phyloP scores from a whole-genome alignment of 208 protist genomes.

The Acanthamoeba quina region DNA sequence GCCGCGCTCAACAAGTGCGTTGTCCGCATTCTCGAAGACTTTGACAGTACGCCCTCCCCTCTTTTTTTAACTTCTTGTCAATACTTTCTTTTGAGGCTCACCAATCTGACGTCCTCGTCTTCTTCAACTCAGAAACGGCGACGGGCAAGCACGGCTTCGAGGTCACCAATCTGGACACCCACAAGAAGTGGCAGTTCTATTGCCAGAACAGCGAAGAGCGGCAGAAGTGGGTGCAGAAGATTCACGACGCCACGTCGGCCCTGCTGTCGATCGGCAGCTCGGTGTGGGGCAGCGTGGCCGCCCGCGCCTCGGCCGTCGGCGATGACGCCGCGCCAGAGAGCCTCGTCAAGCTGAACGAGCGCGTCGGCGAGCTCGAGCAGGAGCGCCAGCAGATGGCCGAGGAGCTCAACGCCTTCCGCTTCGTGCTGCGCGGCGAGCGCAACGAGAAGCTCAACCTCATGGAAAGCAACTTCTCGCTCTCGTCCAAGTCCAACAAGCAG shows the following conservation, averaged over 20 bases:
- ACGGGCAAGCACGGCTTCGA: constrained; percentile 31
- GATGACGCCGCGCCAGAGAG: neutral
- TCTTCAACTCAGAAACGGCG: neutral
- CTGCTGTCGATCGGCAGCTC: constrained; percentile 12
- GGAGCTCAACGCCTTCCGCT: constrained; percentile 37
- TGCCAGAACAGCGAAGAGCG: constrained; percentile 44
- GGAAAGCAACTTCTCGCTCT: constrained; percentile 40
- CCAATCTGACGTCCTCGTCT: neutral
- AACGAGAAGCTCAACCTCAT: constrained; percentile 31
- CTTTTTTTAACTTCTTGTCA: neutral
- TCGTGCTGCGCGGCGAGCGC: constrained; percentile 13
- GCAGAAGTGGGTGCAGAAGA: constrained; percentile 51
- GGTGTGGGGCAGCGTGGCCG: neutral
- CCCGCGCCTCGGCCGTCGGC: neutral
- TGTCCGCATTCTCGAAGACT: constrained; percentile 35
- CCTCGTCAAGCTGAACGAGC: constrained; percentile 20
- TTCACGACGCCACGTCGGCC: constrained; percentile 21
- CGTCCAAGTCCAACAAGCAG: constrained; percentile 35
- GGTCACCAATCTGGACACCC: neutral
- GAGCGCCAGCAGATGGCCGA: constrained; percentile 48
- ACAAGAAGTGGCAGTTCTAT: constrained; percentile 58
- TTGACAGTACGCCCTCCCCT: neutral
- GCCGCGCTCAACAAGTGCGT: constrained; percentile 11
- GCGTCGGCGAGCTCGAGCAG: neutral
- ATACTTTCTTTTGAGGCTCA: neutral